Conservation (phyloP, 2,329 filamentous ascomycete genomes). For the Orbilia ellipsospora region DNA sequence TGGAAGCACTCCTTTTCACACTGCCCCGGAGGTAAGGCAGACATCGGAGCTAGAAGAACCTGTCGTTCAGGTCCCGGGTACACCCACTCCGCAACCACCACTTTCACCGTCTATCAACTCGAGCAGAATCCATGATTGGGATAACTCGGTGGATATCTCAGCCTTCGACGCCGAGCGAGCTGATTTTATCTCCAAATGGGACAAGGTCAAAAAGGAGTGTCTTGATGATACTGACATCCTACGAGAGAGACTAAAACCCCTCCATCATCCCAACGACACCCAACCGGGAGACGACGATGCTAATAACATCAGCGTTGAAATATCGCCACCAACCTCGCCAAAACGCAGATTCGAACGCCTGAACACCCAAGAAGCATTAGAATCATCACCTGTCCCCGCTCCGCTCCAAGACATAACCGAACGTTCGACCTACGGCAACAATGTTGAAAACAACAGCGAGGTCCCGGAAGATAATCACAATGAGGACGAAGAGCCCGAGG, state of each 20-base stretch:
- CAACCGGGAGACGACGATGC: neutral
- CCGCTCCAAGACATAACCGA: constrained; percentile 44
- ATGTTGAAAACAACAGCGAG: constrained; percentile 11
- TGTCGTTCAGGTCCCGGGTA: constrained; percentile 23
- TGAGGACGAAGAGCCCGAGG: constrained; percentile 10
- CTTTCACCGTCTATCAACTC: constrained; percentile 16
- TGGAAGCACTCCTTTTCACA: neutral
- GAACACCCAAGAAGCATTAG: constrained; percentile 44
- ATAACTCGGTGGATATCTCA: constrained; percentile 38
- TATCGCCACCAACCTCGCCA: constrained; percentile 32
- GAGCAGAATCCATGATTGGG: constrained; percentile 33
- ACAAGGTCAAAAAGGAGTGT: constrained; percentile 48
- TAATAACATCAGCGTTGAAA: constrained; percentile 38
- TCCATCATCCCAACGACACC: constrained; percentile 34
- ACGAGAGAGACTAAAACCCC: constrained; percentile 30
- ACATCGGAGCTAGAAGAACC: constrained; percentile 13
- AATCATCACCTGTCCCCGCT: constrained; percentile 15
- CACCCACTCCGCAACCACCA: constrained; percentile 12
- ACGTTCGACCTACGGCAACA: constrained; percentile 20
- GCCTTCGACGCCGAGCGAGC: constrained; percentile 27
- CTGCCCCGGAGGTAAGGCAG: constrained; percentile 6
- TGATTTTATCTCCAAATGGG: constrained; percentile 31
- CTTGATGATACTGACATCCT: constrained; percentile 40
- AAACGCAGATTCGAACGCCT: constrained; percentile 30
- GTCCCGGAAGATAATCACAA: too few relatives aligned